Conservation (phyloP, 2,329 filamentous ascomycete species). For the Scedosporium apiospermum region DNA sequence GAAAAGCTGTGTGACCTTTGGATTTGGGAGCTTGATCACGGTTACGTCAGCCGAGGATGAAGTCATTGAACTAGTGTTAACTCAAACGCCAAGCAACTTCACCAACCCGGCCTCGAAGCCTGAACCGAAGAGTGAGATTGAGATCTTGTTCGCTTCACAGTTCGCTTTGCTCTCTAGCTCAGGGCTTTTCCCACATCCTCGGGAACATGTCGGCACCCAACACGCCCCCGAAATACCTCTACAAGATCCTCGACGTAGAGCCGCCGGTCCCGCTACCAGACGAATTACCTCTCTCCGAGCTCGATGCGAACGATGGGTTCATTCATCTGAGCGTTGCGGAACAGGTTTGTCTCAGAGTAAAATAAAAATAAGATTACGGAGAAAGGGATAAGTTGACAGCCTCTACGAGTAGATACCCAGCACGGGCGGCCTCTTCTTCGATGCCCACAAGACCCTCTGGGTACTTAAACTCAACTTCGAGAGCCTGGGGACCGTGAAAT, state of each 20-base stretch:
- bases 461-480: conserved; percentile 43
- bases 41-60: not conserved
- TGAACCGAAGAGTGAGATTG: not conserved
- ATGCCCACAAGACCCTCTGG: conserved; percentile 28
- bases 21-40: not conserved
- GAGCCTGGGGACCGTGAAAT: conserved; percentile 32
- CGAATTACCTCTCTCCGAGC: conserved; percentile 46
- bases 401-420: conserved; percentile 26
- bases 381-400: not conserved
- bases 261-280: conserved; percentile 44
- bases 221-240: conserved; percentile 35
- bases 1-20: too few relatives aligned
- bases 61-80: not conserved
- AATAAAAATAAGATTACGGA: not conserved
- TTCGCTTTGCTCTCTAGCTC: not conserved
- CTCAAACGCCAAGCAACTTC: too few relatives aligned
- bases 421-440: conserved; percentile 36
- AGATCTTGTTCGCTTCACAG: not conserved
- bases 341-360: conserved; percentile 30
- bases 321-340: conserved; percentile 48
- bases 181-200: not conserved
- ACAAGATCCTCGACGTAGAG: conserved; percentile 49
- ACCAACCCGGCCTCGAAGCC: too few relatives aligned
- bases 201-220: conserved; percentile 13
- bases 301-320: conserved; percentile 52